Base-by-base conservation (phyloP, 2,329 filamentous ascomycete genomes). In the Massarina eburnea region DNA sequence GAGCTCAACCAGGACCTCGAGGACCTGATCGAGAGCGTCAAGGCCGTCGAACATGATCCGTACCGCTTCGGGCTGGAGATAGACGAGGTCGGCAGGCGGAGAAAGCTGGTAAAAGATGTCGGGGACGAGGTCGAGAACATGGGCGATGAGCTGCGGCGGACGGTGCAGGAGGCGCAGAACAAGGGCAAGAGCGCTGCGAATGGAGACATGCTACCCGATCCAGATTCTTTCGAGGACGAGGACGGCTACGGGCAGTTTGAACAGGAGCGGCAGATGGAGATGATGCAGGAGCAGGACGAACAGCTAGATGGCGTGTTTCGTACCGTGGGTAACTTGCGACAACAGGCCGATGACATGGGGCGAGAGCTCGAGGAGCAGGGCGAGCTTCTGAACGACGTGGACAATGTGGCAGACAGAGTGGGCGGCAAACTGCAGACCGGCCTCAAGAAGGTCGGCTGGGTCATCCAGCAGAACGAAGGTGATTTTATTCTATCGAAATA, bases 341-440 rank as follows among this genome's bases (percentile, higher is more conserved):
- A 87, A 65, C 94, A 97, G 77, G 95, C 94, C 1, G 86, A 95
- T 71, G 89, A 91, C 59, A 99, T 99, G 92, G 92, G 94, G 1
- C 79, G 92, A 46, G 94, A 99, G 75, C 77, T 99, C 36, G 95
- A 96, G 72, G 94, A 99, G 74, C 94, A 99, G 77, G 81, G 80
- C 18, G 89, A 91, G 70, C 86, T 97, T 81, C 78, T 99, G 46
- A 85, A 94, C 52, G 85, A 88, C 41, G 87, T 95, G 32, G 92
- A 97, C 71, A 81, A 79, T 22, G 77, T 95, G 45, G 90, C 89
- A 3, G 91, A 97, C 68, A 80, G 92, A 26, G 91, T 99, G 1
- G 88, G 89, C 12, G 88, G 89, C 1, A 85, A 94, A 66, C 72
- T 99, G 61, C 84, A 90, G 73, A 90, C 80, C 45, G 94, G 94